These are phyloP conservation scores for Psilocybe tampanensis DNA, from an alignment of 768 basidiomycete genomes.

Conservation along the genomic window DNA sequence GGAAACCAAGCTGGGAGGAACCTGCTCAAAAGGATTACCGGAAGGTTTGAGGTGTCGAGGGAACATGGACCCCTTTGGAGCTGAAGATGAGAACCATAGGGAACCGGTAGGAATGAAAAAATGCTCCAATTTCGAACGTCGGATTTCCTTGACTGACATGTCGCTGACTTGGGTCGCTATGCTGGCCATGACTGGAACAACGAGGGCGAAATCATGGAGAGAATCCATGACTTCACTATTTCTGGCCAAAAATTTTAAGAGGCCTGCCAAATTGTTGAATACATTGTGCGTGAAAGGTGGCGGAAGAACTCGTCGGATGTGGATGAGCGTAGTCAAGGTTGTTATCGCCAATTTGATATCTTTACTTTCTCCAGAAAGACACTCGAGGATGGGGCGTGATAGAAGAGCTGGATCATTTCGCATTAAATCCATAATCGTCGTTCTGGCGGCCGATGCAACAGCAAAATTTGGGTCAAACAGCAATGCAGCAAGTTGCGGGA, in stretches of 20 bases:
- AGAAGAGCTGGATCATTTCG: conserved; percentile 75
- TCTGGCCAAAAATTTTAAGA: conserved; percentile 55
- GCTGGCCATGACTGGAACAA: conserved; percentile 59
- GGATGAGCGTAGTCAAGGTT: conserved; percentile 57
- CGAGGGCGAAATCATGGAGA: conserved; percentile 54
- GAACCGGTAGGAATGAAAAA: conserved; percentile 71
- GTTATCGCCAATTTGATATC: conserved; percentile 50
- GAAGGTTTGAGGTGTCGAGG: conserved; percentile 43
- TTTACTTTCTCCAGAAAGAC: conserved; percentile 52
- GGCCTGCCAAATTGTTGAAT: conserved; percentile 73
- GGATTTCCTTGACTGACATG: conserved; percentile 71
- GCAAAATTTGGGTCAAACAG: conserved; percentile 53
- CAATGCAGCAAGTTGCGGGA: conserved; percentile 55
- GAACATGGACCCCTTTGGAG: conserved; percentile 64
- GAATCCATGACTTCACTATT: conserved; percentile 43
- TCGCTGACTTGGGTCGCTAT: conserved; percentile 68
- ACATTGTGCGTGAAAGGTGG: conserved; percentile 66
- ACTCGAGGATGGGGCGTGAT: conserved; percentile 61
- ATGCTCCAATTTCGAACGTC: conserved; percentile 69
- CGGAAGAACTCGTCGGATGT: conserved; percentile 57
- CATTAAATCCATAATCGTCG: conserved; percentile 64
- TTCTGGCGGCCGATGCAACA: conserved; percentile 59
- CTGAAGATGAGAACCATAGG: conserved; percentile 64
- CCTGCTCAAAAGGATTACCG: conserved; percentile 37
- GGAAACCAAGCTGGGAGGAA: conserved; percentile 47